These are phyloP conservation scores for Tuctoria greenei DNA, from an alignment of 176 grass and related monocot genomes.

Conservation along the genomic window DNA sequence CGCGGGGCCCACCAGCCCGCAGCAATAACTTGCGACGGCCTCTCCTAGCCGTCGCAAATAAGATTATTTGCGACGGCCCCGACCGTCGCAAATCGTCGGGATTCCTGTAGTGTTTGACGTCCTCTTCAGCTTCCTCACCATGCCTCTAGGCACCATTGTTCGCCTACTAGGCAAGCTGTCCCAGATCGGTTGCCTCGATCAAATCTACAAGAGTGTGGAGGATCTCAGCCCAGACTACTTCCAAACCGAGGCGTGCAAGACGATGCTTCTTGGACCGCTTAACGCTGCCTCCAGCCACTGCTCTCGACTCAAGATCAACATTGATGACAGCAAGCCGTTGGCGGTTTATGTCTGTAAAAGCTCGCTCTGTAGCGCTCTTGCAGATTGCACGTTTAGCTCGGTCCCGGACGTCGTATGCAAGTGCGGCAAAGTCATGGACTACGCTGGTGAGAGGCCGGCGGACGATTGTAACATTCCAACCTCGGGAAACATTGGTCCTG, in stretches of 20 bases:
- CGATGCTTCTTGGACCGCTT: slow-evolving; percentile 31
- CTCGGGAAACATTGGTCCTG: too few species aligned
- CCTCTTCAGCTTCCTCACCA: slow-evolving; percentile 60
- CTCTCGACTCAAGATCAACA: too few species aligned
- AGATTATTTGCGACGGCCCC: too few species aligned
- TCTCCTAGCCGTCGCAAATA: too few species aligned
- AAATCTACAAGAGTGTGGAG: slow-evolving; percentile 42
- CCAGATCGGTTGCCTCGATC: slow-evolving; percentile 26
- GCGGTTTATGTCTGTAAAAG: not conserved
- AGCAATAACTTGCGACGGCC: too few species aligned
- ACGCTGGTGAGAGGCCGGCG: too few species aligned
- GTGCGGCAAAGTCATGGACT: not conserved
- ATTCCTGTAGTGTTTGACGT: too few species aligned
- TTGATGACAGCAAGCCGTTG: not conserved
- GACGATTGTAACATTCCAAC: not conserved
- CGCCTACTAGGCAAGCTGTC: slow-evolving; percentile 38
- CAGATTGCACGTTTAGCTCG: not conserved
- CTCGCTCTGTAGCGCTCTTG: too few species aligned
- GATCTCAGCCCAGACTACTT: slow-evolving; percentile 2
- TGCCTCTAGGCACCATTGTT: slow-evolving; percentile 44
- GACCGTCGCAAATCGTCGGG: too few species aligned
- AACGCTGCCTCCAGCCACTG: not conserved
- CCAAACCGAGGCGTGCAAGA: slow-evolving; percentile 24
- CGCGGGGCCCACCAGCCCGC: too few species aligned
- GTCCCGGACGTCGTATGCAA: not conserved